Percentiles rank a stretch among this genome's conserved stretches.
These are phyloP conservation scores for Talaromyces amestolkiae DNA, from an alignment of 2,329 filamentous ascomycete species.

Conservation along the genomic window DNA sequence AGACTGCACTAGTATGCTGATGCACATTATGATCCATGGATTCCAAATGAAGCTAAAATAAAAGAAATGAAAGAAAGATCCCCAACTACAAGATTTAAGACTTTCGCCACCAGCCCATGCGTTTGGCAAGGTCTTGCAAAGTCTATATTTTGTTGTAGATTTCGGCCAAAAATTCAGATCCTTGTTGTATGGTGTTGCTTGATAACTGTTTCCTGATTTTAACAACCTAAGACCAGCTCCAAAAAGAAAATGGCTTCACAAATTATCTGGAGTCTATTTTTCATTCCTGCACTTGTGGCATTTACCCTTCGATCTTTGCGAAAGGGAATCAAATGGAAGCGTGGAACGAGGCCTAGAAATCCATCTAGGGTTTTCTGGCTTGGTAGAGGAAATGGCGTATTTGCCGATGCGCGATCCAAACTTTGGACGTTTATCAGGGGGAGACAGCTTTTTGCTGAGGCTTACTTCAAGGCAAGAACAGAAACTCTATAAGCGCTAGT, in stretches of 20 bases:
- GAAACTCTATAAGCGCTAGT: not conserved
- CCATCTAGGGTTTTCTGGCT: not conserved
- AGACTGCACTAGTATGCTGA: too few species aligned
- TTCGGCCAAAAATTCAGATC: not conserved
- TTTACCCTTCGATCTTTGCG: not conserved
- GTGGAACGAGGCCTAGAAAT: not conserved
- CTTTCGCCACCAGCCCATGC: not conserved
- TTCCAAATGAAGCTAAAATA: not conserved
- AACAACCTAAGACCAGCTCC: not conserved
- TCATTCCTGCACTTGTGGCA: not conserved
- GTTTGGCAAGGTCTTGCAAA: not conserved
- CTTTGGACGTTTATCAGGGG: not conserved
- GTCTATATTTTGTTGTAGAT: not conserved
- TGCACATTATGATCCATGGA: not conserved
- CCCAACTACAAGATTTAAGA: not conserved
- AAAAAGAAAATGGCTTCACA: not conserved
- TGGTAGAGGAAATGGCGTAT: constrained; percentile 1
- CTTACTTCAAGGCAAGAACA: not conserved
- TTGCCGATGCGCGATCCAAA: not conserved
- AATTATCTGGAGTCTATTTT: not conserved
- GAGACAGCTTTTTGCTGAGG: not conserved
- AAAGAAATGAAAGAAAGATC: not conserved
- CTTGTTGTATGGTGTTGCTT: not conserved
- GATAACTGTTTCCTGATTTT: not conserved
- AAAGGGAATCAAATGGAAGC: not conserved